Conservation (phyloP, 176 grass and related monocot genomes). For the Dendrocalamus sinicus region DNA sequence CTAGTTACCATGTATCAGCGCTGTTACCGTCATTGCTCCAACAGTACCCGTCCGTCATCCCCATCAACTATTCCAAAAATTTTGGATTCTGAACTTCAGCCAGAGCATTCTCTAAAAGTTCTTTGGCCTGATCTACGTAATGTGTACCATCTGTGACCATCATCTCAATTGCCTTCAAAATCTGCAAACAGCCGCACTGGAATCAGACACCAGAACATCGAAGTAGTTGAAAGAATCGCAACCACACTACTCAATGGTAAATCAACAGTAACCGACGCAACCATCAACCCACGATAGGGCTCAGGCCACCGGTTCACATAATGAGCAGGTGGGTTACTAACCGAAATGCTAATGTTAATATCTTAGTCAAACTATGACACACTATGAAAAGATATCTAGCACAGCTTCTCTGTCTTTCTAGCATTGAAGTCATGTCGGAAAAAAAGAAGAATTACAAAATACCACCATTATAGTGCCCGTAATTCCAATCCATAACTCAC, state of each 20-base stretch:
- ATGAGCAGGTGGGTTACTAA: not conserved
- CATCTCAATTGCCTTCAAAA: slow-evolving; percentile 46
- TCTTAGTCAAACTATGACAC: not conserved
- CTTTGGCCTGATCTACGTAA: not conserved
- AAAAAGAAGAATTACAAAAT: not conserved
- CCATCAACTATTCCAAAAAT: not conserved
- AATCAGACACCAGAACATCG: not conserved
- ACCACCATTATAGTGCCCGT: not conserved
- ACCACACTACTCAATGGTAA: not conserved
- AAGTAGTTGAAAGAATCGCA: not conserved
- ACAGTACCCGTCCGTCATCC: slow-evolving; percentile 24
- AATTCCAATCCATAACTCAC: not conserved
- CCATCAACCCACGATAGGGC: not conserved
- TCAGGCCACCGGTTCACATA: not conserved
- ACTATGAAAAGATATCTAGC: not conserved
- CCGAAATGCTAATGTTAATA: not conserved
- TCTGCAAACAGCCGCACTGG: slow-evolving; percentile 9
- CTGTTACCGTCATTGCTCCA: slow-evolving; percentile 19
- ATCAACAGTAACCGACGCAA: not conserved
- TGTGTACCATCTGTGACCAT: slow-evolving; percentile 38
- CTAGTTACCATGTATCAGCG: slow-evolving; percentile 18
- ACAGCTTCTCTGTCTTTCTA: not conserved
- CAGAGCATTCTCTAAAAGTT: not conserved
- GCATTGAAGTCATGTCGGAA: not conserved
- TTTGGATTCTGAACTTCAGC: not conserved